Evolutionary conservation across 768 basidiomycete genomes (phyloP).

Genomic region (Coprinopsis cinerea): DNA sequence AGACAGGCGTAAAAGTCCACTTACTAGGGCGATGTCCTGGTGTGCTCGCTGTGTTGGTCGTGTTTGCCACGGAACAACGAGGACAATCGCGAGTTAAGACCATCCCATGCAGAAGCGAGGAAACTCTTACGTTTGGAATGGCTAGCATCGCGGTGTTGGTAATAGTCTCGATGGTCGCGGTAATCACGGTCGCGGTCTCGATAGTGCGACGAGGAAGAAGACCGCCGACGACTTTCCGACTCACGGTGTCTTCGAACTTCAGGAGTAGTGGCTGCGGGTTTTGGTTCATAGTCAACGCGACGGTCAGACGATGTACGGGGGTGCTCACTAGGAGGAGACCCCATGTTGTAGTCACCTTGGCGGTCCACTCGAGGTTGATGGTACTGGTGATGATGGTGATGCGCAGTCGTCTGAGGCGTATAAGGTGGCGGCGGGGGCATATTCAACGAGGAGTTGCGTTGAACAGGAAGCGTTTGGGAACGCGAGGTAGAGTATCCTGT

Average conservation of each 20-base stretch:
- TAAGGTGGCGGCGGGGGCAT: background rate
- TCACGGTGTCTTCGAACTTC: background rate
- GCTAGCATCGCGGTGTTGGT: background rate
- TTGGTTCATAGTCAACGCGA: too few relatives aligned
- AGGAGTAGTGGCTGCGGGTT: background rate
- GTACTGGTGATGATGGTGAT: too few relatives aligned
- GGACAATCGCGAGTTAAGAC: conserved; percentile 23
- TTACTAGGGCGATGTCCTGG: background rate
- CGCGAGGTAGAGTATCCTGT: background rate
- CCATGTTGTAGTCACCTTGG: background rate
- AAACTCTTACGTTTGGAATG: conserved; percentile 10
- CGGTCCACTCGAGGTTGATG: background rate
- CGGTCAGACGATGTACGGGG: too few relatives aligned
- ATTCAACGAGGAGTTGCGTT: background rate
- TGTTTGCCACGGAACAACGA: conserved; percentile 9
- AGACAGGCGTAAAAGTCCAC: background rate
- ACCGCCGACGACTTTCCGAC: too few relatives aligned
- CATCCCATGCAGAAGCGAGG: conserved; percentile 1
- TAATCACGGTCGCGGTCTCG: too few relatives aligned
- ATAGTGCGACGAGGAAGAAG: background rate
- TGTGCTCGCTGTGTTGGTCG: background rate
- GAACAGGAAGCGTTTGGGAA: too few relatives aligned
- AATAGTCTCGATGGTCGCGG: background rate
- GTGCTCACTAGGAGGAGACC: background rate
- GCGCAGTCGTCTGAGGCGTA: too few relatives aligned